Percentiles rank a stretch among this genome's conserved stretches.
Evolutionary conservation across 176 grass and related monocot species (phyloP).

Genomic region (Triticum timopheevii): DNA sequence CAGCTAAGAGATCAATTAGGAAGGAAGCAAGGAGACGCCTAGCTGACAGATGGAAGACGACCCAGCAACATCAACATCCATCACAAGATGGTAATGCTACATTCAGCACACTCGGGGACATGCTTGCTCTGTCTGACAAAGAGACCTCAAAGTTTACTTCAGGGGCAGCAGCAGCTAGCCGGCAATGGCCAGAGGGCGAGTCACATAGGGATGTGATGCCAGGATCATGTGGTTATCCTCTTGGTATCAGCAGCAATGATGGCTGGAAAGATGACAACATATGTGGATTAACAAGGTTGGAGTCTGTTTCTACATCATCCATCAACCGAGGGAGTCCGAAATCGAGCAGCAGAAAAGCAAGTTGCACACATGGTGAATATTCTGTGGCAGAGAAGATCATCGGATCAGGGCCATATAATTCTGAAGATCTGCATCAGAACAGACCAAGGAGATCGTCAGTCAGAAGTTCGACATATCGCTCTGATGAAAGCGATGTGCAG

Average conservation of each 20-base stretch:
- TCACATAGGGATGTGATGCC: conserved; percentile 6
- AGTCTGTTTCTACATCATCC: conserved; percentile 50
- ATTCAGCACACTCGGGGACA: conserved; percentile 58
- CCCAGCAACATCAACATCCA: conserved; percentile 41
- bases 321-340: conserved; percentile 23
- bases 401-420: conserved; percentile 27
- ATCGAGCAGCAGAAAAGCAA: conserved; percentile 38
- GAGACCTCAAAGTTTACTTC: conserved; percentile 34
- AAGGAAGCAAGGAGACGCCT: conserved; percentile 72
- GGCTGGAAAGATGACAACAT: conserved; percentile 49
- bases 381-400: conserved; percentile 46
- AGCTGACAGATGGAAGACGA: conserved; percentile 70
- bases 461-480: conserved; percentile 9
- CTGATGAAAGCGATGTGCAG: background rate
- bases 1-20: conserved; percentile 48
- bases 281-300: conserved; percentile 44
- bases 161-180: background rate
- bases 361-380: conserved; percentile 30
- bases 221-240: conserved; percentile 21
- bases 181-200: conserved; percentile 16
- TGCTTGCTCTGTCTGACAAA: conserved; percentile 65
- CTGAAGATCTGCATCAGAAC: conserved; percentile 5
- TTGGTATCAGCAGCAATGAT: conserved; percentile 56
- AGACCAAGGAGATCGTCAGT: conserved; percentile 5
- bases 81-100: conserved; percentile 22